Evolutionary conservation across 139 green algal genomes (phyloP).

Genomic region (Penium margaritaceum): DNA sequence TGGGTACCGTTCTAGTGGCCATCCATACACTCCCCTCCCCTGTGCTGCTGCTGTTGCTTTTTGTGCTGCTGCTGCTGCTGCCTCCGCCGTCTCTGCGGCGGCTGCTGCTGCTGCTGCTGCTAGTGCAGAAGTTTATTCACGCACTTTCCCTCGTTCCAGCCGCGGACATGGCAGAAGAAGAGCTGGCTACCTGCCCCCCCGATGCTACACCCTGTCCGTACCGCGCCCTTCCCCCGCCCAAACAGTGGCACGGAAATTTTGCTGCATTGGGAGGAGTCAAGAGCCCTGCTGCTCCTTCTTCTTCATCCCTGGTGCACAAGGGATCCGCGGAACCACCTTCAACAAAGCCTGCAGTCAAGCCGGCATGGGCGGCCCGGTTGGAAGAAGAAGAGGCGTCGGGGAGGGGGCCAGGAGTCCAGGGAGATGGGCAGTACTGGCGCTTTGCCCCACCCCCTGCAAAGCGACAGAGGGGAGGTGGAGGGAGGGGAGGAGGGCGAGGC

Average conservation of each 20-base stretch:
- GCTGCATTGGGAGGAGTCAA: background rate
- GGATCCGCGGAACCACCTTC: no score
- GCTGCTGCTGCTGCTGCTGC: no score
- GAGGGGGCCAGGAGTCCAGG: no score
- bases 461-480: conserved; percentile 8
- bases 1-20: no score
- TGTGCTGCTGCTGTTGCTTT: no score
- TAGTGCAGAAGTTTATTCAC: conserved; percentile 45
- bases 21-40: no score
- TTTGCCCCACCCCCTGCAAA: background rate
- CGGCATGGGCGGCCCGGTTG: background rate
- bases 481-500: background rate
- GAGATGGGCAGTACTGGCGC: conserved; percentile 33
- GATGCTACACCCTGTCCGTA: conserved; percentile 41
- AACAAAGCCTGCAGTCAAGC: no score
- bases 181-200: conserved; percentile 9
- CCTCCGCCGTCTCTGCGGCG: no score
- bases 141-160: conserved; percentile 27
- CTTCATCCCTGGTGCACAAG: no score
- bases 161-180: background rate
- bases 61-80: no score
- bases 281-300: background rate
- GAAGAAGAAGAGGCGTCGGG: conserved; percentile 3
- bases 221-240: background rate
- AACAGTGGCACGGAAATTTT: conserved; percentile 3